phyloP scores from a whole-genome alignment of 148 eudicot species.

The Vaccinium myrtillus region DNA sequence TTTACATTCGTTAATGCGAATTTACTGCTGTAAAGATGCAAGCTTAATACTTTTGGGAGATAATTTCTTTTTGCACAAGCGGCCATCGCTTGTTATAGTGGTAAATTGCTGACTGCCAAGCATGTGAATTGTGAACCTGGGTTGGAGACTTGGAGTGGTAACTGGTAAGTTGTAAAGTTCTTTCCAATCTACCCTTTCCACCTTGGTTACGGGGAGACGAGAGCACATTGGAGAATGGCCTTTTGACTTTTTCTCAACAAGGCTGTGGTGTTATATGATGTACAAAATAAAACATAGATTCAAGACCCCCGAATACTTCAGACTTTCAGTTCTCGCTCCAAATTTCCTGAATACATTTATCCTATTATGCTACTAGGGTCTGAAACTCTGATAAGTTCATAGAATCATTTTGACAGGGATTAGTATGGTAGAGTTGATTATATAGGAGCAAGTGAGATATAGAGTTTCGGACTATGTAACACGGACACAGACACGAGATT shows the following conservation, averaged over 20 bases:
- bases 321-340: neutral
- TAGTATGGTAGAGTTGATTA: neutral
- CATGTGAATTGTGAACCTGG: neutral
- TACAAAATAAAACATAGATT: neutral
- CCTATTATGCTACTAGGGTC: neutral
- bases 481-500: too few relatives aligned
- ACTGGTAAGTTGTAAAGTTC: neutral
- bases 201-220: neutral
- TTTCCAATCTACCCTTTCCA: neutral
- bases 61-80: neutral
- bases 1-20: neutral
- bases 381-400: neutral
- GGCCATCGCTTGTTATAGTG: neutral
- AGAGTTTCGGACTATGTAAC: neutral
- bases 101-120: neutral
- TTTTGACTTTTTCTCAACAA: neutral
- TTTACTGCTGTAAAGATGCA: neutral
- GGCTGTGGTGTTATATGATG: neutral
- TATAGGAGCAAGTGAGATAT: neutral
- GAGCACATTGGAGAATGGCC: neutral
- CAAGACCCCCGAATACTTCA: neutral
- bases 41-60: neutral
- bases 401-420: neutral
- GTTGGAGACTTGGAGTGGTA: neutral
- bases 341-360: slow-evolving; percentile 8